Percentiles rank a stretch among this genome's conserved stretches.
phyloP scores from a whole-genome alignment of 352 stramenopile genomes.

The Phytophthora nicotianae region DNA sequence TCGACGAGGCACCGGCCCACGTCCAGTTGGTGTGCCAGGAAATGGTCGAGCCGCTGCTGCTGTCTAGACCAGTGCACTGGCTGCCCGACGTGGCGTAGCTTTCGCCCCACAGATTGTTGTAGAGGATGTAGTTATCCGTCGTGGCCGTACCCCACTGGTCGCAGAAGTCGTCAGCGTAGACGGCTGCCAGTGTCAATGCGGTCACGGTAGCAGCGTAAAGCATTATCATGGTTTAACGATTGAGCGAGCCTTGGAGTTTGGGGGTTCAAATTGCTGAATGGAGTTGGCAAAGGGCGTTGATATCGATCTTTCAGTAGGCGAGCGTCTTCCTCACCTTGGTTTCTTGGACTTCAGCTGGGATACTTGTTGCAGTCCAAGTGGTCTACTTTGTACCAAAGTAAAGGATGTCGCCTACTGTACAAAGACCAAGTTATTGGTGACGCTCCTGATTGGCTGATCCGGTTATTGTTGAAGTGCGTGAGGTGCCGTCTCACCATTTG shows the following conservation, averaged over 20 bases:
- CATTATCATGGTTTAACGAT: no score
- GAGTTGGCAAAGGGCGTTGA: not conserved
- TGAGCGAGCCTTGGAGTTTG: no score
- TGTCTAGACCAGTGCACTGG: slow-evolving; percentile 46
- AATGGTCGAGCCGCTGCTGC: slow-evolving; percentile 27
- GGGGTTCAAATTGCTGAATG: no score
- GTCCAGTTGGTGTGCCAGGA: slow-evolving; percentile 44
- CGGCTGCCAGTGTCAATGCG: slow-evolving; percentile 9
- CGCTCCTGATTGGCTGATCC: not conserved
- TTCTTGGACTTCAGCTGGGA: not conserved
- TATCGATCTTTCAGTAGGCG: not conserved
- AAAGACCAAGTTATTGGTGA: not conserved
- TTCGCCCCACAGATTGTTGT: slow-evolving; percentile 47
- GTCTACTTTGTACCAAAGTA: not conserved
- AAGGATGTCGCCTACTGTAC: not conserved
- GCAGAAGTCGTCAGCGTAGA: slow-evolving; percentile 20
- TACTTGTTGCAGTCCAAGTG: not conserved
- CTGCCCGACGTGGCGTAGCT: slow-evolving; percentile 33
- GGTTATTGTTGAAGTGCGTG: not conserved
- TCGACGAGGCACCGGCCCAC: slow-evolving; percentile 31
- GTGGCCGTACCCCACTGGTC: slow-evolving; percentile 28
- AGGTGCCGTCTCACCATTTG: slow-evolving; percentile 4
- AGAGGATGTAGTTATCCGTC: slow-evolving; percentile 43
- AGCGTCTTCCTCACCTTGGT: not conserved
- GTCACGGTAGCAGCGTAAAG: no score